Base-by-base conservation (phyloP, 495 filamentous ascomycete genomes). In the Penicillium alfredii region DNA sequence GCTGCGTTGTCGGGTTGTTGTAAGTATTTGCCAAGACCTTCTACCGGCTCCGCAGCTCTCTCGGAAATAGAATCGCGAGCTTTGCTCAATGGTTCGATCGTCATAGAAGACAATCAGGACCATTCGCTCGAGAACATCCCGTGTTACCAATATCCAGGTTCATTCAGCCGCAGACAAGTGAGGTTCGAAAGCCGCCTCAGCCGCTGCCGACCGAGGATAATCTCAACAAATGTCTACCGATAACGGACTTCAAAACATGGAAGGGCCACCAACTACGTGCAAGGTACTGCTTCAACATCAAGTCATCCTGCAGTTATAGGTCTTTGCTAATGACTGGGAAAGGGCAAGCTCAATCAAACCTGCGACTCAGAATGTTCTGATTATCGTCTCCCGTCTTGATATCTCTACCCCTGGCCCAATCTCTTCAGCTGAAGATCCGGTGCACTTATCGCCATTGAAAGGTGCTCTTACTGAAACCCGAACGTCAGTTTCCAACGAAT, bases 201-300 rank as follows among this genome's bases (percentile, higher is more conserved):
- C 22, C 21, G 11, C 34, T 37, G 12, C 34, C 23, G 15, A 37
- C 34, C 34, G 14, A 26, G 24, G 22, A 37, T 16, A 24, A 28
- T 17, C 34, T 37, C 22, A 27, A 37, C 14, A 27, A 16, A 37
- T 3, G 12, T 16, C 22, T 37, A 28, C 34, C 34, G 18, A 37
- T 20, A 26, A 37, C 6, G 0, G 34, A 37, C 8, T 37, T 28
- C 34, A 37, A 28, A 37, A 29, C 14, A 8, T 37, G 34, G 34
- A 37, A 37, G 15, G 13, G 6, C 12, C 34, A 37, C 7, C 22
- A 37, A 37, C 3, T 28, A 24, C 7, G 9, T 11, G 7, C 20
- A 37, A 37, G 34, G 34, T 10, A 37, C 23, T 28, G 24, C 12
- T 12, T 37, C 11, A 36, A 26, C 22, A 35, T 35, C 8, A 16